Conservation (phyloP, 2,329 filamentous ascomycete species). For the Nannizziopsis arthrosporioides region DNA sequence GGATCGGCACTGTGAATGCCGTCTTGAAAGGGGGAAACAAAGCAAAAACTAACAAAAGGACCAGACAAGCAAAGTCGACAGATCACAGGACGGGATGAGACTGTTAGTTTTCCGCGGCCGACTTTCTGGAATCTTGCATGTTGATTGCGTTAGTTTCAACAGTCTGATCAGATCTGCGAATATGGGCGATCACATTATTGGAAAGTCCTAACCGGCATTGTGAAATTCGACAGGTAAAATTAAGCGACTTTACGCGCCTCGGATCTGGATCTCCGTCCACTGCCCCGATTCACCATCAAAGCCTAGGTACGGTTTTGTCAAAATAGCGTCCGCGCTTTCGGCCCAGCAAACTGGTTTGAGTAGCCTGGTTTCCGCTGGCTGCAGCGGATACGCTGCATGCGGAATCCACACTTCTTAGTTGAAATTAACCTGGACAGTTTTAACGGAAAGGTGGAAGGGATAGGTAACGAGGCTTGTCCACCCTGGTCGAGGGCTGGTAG, state of each 20-base stretch:
- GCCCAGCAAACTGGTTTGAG: conserved; percentile 5
- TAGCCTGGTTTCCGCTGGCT: not conserved
- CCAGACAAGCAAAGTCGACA: not conserved
- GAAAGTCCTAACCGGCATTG: not conserved
- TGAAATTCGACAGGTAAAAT: conserved; percentile 1
- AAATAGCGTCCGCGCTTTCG: not conserved
- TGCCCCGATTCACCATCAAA: not conserved
- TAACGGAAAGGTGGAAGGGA: no score
- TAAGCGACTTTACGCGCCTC: not conserved
- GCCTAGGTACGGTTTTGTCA: not conserved
- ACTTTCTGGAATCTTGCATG: not conserved
- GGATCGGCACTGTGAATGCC: no score
- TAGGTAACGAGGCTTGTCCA: no score
- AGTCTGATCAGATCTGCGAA: not conserved
- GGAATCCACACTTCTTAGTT: not conserved
- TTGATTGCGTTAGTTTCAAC: not conserved
- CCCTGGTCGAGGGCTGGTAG: no score
- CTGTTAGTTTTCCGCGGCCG: not conserved
- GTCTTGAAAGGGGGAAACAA: not conserved
- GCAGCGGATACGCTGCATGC: not conserved
- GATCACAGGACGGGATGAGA: not conserved
- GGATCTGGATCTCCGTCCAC: not conserved
- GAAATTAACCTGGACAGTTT: no score
- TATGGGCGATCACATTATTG: not conserved
- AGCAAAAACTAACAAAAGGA: no score